These are phyloP conservation scores for Rhodotorula graminis DNA, from an alignment of 768 basidiomycete species.

Conservation along the genomic window DNA sequence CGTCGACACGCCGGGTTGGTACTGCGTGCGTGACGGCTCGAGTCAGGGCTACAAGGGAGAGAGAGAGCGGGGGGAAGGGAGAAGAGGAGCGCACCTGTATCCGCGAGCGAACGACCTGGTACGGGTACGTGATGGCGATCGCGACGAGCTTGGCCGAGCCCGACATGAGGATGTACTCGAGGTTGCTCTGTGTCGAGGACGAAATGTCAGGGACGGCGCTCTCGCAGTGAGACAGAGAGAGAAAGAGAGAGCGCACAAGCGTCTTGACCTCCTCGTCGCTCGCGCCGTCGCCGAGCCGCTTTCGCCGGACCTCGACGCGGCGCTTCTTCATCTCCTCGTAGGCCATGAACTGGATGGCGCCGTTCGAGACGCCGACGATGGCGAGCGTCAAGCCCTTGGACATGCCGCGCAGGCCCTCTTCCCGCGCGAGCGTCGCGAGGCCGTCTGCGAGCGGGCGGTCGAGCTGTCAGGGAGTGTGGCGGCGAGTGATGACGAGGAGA, in stretches of 20 bases:
- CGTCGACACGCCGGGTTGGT: conserved; percentile 13
- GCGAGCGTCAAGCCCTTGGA: conserved; percentile 84
- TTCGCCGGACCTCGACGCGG: conserved; percentile 54
- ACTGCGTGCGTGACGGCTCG: not conserved
- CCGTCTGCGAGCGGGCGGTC: conserved; percentile 56
- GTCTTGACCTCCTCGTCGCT: conserved; percentile 72
- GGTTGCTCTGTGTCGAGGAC: conserved; percentile 66
- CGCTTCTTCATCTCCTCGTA: conserved; percentile 94
- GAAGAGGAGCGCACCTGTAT: conserved; percentile 63
- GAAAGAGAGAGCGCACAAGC: conserved; percentile 57
- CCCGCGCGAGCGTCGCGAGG: conserved; percentile 61
- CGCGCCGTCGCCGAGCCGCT: conserved; percentile 9
- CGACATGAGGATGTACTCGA: conserved; percentile 85
- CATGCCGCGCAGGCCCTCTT: conserved; percentile 73
- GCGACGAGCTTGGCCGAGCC: conserved; percentile 83
- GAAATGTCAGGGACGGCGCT: not conserved
- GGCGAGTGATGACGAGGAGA: too few species aligned
- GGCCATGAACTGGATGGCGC: conserved; percentile 89
- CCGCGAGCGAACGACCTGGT: conserved; percentile 90
- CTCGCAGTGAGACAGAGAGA: not conserved
- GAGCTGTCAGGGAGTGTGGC: not conserved
- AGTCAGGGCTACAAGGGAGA: not conserved
- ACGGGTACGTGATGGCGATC: conserved; percentile 82
- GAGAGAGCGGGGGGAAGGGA: not conserved
- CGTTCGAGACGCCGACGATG: conserved; percentile 86